Evolutionary conservation across 805 yeast genomes (phyloP).

Genomic region (Kodamaea hsintzibuensis): DNA sequence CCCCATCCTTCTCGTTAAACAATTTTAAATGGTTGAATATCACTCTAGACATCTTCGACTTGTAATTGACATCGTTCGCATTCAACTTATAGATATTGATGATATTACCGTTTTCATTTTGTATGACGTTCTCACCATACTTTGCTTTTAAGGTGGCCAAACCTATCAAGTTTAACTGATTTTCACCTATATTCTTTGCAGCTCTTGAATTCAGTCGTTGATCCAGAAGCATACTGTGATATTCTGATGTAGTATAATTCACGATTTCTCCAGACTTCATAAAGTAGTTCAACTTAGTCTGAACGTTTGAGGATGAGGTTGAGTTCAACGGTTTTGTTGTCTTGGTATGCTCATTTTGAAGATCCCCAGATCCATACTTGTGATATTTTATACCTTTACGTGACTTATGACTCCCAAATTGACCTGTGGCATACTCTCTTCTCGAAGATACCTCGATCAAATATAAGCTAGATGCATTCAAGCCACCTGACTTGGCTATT

Average conservation of each 20-base stretch:
- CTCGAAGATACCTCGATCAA: background rate
- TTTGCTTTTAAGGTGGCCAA: constrained; percentile 29
- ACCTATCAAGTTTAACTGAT: constrained; percentile 20
- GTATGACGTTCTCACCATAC: constrained; percentile 29
- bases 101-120: constrained; percentile 23
- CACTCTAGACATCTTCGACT: constrained; percentile 19
- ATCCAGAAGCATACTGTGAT: constrained; percentile 6
- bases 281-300: constrained; percentile 27
- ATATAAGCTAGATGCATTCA: too few species aligned
- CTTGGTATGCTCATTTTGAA: background rate
- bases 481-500: background rate
- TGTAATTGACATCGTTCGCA: constrained; percentile 24
- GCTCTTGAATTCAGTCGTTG: background rate
- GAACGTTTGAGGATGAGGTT: constrained; percentile 13
- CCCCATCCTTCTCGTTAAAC: constrained; percentile 19
- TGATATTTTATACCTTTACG: background rate
- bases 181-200: constrained; percentile 6
- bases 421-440: background rate
- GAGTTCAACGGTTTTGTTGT: background rate
- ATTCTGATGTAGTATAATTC: constrained; percentile 5
- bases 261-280: constrained; percentile 29
- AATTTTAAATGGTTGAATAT: constrained; percentile 32
- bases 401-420: background rate
- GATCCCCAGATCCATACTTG: background rate
- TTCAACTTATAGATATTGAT: constrained; percentile 25